Evolutionary conservation across 2,329 filamentous ascomycete genomes (phyloP).

Genomic region (Beauveria scarabaeidicola): DNA sequence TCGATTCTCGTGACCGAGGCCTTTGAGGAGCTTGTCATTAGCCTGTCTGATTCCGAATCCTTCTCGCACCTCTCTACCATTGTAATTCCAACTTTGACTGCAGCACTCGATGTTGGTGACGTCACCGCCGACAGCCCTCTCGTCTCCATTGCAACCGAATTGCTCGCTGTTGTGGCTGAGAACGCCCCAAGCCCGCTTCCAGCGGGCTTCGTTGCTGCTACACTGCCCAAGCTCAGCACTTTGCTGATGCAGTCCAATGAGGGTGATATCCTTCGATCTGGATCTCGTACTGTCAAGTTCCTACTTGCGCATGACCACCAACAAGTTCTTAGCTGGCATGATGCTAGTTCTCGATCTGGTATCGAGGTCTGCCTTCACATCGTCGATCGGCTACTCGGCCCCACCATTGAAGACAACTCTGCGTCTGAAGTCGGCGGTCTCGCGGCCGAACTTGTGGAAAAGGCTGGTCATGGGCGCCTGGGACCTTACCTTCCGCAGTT

Average conservation of each 20-base stretch:
- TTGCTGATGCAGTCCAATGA: constrained; percentile 79
- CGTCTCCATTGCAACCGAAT: constrained; percentile 76
- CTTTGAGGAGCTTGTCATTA: constrained; percentile 77
- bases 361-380: constrained; percentile 85
- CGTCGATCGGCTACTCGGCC: constrained; percentile 80
- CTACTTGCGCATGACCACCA: constrained; percentile 84
- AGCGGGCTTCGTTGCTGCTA: constrained; percentile 71
- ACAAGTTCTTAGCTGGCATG: constrained; percentile 81
- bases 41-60: constrained; percentile 56
- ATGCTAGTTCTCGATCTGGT: constrained; percentile 70
- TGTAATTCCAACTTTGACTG: constrained; percentile 78
- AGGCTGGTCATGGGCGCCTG: constrained; percentile 82
- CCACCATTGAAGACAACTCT: constrained; percentile 80
- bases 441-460: constrained; percentile 90
- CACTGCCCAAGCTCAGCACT: constrained; percentile 78
- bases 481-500: constrained; percentile 86
- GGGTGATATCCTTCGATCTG: constrained; percentile 78
- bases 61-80: constrained; percentile 77
- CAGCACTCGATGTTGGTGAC: constrained; percentile 80
- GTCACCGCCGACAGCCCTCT: constrained; percentile 79
- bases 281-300: constrained; percentile 78
- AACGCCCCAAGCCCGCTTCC: constrained; percentile 80
- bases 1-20: constrained; percentile 81
- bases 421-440: constrained; percentile 94
- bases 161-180: constrained; percentile 73